Evolutionary conservation across 805 yeast genomes (phyloP).

Genomic region (Pichia californica): DNA sequence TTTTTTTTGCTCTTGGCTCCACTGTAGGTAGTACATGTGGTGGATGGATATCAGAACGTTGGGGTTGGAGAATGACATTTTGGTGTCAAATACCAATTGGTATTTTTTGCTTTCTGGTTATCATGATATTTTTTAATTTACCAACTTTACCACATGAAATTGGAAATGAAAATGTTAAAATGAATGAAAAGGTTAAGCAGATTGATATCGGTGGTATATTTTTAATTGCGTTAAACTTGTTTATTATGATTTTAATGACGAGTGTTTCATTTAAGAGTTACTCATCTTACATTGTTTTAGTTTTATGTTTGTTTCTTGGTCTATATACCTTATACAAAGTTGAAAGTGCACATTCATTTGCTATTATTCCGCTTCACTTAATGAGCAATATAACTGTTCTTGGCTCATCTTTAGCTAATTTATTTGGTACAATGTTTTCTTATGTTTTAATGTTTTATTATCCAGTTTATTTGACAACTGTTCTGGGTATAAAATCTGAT

Average conservation of each 20-base stretch:
- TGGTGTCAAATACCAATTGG: slow-evolving; percentile 51
- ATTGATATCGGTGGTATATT: slow-evolving; percentile 44
- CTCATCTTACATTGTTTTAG: not conserved
- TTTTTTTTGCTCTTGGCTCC: slow-evolving; percentile 74
- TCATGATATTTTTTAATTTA: slow-evolving; percentile 35
- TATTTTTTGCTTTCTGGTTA: slow-evolving; percentile 30
- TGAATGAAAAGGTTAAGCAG: slow-evolving; percentile 39
- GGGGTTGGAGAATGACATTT: slow-evolving; percentile 65
- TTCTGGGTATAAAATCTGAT: slow-evolving; percentile 44
- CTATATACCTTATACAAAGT: slow-evolving; percentile 11
- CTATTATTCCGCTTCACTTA: slow-evolving; percentile 55
- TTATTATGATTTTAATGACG: slow-evolving; percentile 30
- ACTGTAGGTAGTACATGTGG: slow-evolving; percentile 62
- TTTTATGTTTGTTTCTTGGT: slow-evolving; percentile 7
- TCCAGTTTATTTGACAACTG: slow-evolving; percentile 57
- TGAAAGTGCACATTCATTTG: slow-evolving; percentile 33
- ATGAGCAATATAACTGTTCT: slow-evolving; percentile 52
- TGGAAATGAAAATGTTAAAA: slow-evolving; percentile 30
- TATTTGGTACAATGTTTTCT: slow-evolving; percentile 48
- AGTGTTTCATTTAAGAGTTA: slow-evolving; percentile 30
- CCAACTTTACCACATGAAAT: slow-evolving; percentile 36
- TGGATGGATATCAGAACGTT: slow-evolving; percentile 49
- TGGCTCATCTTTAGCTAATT: slow-evolving; percentile 58
- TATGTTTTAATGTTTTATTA: slow-evolving; percentile 46
- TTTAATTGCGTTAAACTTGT: slow-evolving; percentile 27